These are phyloP conservation scores for Trametes gibbosa DNA, from an alignment of 768 basidiomycete genomes.

Conservation along the genomic window DNA sequence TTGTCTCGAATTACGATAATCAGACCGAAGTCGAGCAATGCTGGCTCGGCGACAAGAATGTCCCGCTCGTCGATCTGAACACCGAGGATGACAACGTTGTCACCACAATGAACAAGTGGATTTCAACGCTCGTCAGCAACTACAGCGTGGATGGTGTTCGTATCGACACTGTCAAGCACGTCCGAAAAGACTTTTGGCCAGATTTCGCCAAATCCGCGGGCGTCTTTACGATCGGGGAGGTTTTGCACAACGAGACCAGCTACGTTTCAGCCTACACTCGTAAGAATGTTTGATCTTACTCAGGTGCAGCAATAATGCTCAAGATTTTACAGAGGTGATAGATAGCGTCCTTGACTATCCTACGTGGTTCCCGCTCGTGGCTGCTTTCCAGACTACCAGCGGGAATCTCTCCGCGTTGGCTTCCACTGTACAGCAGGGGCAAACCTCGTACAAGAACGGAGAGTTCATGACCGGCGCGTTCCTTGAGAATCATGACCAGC, in stretches of 20 bases:
- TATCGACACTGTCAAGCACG: conserved; percentile 59
- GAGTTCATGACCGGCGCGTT: conserved; percentile 44
- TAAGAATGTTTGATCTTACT: conserved; percentile 20
- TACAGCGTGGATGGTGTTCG: conserved; percentile 55
- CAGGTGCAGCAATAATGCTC: not conserved
- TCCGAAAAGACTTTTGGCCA: conserved; percentile 54
- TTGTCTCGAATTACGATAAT: conserved; percentile 42
- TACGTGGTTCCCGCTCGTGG: conserved; percentile 41
- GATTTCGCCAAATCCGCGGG: conserved; percentile 46
- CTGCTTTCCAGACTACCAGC: conserved; percentile 37
- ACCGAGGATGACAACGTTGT: conserved; percentile 50
- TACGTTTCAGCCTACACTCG: conserved; percentile 42
- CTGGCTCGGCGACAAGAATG: conserved; percentile 54
- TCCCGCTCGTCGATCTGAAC: conserved; percentile 58
- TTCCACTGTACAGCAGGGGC: conserved; percentile 29
- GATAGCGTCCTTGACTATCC: conserved; percentile 50
- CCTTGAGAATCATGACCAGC: conserved; percentile 55
- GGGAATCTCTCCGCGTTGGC: conserved; percentile 35
- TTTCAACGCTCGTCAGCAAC: conserved; percentile 42
- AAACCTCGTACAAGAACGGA: conserved; percentile 39
- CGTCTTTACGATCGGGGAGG: conserved; percentile 57
- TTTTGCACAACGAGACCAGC: conserved; percentile 40
- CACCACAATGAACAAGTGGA: conserved; percentile 44
- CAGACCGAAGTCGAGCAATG: conserved; percentile 53
- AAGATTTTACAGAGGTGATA: conserved; percentile 34